Conservation (phyloP, 179 eudicot genomes). For the Spergularia azorica region DNA sequence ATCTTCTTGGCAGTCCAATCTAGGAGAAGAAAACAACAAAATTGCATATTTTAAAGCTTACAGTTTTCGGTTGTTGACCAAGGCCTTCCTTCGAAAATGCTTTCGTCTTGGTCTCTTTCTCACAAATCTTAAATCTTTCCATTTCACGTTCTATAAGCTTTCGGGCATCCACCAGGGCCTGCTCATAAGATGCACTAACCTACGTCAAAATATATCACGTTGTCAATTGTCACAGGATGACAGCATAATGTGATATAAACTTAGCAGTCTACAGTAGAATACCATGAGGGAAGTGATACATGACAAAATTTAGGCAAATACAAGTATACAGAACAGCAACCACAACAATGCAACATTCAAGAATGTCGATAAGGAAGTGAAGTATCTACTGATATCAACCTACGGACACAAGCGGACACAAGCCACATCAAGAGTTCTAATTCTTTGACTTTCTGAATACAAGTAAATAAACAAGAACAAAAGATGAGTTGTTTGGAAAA, state of each 20-base stretch:
- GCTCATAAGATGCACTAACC: slow-evolving; percentile 99
- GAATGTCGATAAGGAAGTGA: not conserved
- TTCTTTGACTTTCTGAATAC: not conserved
- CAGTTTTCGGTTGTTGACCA: slow-evolving; percentile 98
- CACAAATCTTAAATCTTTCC: slow-evolving; percentile 98
- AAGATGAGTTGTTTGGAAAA: not conserved
- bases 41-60: slow-evolving; percentile 32
- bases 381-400: not conserved
- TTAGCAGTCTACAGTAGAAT: not conserved
- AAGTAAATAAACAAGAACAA: not conserved
- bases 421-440: not conserved
- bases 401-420: not conserved
- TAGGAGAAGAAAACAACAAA: slow-evolving; percentile 1
- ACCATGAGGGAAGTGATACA: not conserved
- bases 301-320: not conserved
- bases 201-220: slow-evolving; percentile 69
- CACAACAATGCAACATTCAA: too few species aligned
- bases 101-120: slow-evolving; percentile 97
- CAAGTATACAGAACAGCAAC: not conserved
- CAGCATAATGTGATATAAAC: not conserved
- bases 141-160: slow-evolving; percentile 93
- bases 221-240: slow-evolving; percentile 19
- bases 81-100: slow-evolving; percentile 99
- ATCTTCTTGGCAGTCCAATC: not conserved
- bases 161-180: slow-evolving; percentile 96